Evolutionary conservation across 192 early-diverging fungal species (phyloP).

Genomic region (Kappamyces sp.): DNA sequence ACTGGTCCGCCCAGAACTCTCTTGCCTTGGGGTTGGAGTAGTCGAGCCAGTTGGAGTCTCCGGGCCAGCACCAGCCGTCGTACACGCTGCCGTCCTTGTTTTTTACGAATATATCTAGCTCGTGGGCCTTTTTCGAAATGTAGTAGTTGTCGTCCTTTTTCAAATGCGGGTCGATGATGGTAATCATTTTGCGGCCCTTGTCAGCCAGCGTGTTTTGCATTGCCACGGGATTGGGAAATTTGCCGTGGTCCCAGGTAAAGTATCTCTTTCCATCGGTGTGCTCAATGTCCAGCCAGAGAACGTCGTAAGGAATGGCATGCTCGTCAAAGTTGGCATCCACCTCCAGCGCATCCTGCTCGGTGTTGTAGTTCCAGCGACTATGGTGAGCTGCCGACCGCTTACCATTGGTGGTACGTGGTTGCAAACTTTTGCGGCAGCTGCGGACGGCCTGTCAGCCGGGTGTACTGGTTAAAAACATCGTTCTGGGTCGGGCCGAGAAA

Average conservation of each 20-base stretch:
- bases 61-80: slow-evolving; percentile 99
- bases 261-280: slow-evolving; percentile 98
- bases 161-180: slow-evolving; percentile 95
- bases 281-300: slow-evolving; percentile 99
- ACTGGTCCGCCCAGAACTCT: slow-evolving; percentile 75
- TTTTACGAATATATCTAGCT: slow-evolving; percentile 71
- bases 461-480: slow-evolving; percentile 68
- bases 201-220: slow-evolving; percentile 74
- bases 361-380: slow-evolving; percentile 97
- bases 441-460: slow-evolving; percentile 70
- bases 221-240: slow-evolving; percentile 79
- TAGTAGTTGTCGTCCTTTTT: slow-evolving; percentile 74
- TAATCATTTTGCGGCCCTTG: slow-evolving; percentile 86
- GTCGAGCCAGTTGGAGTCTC: slow-evolving; percentile 87
- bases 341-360: slow-evolving; percentile 77
- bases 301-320: slow-evolving; percentile 92
- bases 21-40: slow-evolving; percentile 72
- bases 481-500: slow-evolving; percentile 66
- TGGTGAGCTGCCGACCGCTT: too few species aligned
- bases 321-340: slow-evolving; percentile 85
- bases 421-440: slow-evolving; percentile 83
- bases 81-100: slow-evolving; percentile 65
- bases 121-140: slow-evolving; percentile 72
- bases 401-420: slow-evolving; percentile 62
- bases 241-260: slow-evolving; percentile 90